These are phyloP conservation scores for Spathaspora passalidarum DNA, from an alignment of 805 yeast species.

Conservation along the genomic window DNA sequence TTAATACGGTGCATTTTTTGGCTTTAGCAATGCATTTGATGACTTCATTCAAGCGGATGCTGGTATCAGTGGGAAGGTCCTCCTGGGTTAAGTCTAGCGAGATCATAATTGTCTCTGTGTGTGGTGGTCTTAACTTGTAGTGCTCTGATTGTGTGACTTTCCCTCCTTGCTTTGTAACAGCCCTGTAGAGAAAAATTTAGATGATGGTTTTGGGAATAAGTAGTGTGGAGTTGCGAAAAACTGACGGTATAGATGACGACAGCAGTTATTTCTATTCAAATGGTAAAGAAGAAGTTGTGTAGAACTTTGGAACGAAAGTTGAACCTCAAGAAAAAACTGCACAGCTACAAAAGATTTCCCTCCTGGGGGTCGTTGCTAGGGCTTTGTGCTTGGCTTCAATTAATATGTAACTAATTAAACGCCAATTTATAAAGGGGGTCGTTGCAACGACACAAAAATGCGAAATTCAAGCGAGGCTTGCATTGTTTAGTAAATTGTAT, in stretches of 20 bases:
- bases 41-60: constrained; percentile 36
- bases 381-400: background rate
- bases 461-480: background rate
- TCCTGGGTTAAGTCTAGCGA: constrained; percentile 20
- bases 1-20: constrained; percentile 62
- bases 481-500: background rate
- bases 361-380: no score
- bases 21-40: constrained; percentile 47
- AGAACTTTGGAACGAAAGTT: no score
- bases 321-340: no score
- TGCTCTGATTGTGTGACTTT: background rate
- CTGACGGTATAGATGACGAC: background rate
- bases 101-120: constrained; percentile 22
- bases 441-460: background rate
- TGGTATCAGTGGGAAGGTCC: constrained; percentile 23
- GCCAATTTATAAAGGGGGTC: background rate
- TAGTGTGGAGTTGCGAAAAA: background rate
- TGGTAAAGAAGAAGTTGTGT: no score
- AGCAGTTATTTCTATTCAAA: no score
- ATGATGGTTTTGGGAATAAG: background rate
- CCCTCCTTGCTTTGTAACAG: background rate
- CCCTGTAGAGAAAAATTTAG: background rate
- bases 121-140: no score
- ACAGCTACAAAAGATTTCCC: no score
- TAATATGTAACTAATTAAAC: background rate